Conservation (phyloP, 805 yeast genomes). For the Geotrichum ghanense region DNA sequence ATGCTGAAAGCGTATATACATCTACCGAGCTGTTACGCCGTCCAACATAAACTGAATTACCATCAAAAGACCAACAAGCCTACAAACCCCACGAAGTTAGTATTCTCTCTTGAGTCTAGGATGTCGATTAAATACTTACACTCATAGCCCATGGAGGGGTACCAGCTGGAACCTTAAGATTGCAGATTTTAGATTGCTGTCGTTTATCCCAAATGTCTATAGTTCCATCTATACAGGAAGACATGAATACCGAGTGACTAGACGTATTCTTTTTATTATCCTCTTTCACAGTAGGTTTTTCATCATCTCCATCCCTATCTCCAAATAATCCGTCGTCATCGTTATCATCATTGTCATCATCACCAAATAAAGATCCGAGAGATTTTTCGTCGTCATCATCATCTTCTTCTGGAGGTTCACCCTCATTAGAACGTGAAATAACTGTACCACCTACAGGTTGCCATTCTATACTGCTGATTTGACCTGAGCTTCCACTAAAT, state of each 20-base stretch:
- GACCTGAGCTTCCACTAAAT: constrained; percentile 57
- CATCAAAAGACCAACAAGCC: constrained; percentile 79
- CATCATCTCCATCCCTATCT: constrained; percentile 4
- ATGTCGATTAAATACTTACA: constrained; percentile 11
- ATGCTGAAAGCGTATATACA: constrained; percentile 27
- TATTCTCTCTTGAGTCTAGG: too few relatives aligned
- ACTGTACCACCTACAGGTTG: constrained; percentile 25
- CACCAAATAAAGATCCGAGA: constrained; percentile 51
- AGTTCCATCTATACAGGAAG: constrained; percentile 77
- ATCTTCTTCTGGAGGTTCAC: constrained; percentile 12
- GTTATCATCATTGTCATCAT: constrained; percentile 34
- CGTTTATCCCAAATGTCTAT: constrained; percentile 78
- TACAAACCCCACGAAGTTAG: too few relatives aligned
- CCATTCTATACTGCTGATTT: constrained; percentile 63
- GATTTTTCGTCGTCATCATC: constrained; percentile 18
- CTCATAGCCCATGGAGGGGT: constrained; percentile 90
- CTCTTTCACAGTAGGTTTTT: constrained; percentile 3
- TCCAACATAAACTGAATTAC: constrained; percentile 71
- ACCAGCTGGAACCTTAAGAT: constrained; percentile 43
- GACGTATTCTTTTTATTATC: constrained; percentile 2
- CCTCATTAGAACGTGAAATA: constrained; percentile 11
- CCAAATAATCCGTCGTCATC: constrained; percentile 6
- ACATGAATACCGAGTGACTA: constrained; percentile 41
- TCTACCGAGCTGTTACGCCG: constrained; percentile 84
- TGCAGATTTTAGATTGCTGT: constrained; percentile 30